These are phyloP conservation scores for Xylariaceae sp. DNA, from an alignment of 2,329 filamentous ascomycete genomes.

Conservation along the genomic window DNA sequence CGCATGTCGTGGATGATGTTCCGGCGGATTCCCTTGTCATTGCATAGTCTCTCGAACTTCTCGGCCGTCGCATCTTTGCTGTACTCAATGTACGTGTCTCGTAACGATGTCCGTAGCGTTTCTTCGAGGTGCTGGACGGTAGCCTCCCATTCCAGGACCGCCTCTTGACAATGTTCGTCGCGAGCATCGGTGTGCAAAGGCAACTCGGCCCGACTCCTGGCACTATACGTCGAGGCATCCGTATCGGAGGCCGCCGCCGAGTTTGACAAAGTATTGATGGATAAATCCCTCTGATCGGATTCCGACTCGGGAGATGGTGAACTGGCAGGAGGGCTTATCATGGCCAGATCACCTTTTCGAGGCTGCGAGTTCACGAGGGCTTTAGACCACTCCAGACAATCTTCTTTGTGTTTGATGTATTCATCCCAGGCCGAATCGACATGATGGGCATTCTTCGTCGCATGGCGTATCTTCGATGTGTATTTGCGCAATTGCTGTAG, in stretches of 20 bases:
- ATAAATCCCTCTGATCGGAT: not conserved
- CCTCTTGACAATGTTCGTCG: conserved; percentile 32
- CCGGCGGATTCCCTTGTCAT: conserved; percentile 38
- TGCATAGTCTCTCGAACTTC: conserved; percentile 40
- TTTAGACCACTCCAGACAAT: conserved; percentile 37
- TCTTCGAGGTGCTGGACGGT: conserved; percentile 39
- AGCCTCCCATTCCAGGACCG: conserved; percentile 41
- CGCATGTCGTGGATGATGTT: conserved; percentile 42
- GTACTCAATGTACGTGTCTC: conserved; percentile 42
- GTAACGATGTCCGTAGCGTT: conserved; percentile 37
- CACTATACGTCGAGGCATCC: conserved; percentile 20
- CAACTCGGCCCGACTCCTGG: conserved; percentile 4
- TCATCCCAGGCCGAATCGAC: conserved; percentile 42
- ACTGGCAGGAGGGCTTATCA: conserved; percentile 13
- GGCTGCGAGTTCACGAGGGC: conserved; percentile 30
- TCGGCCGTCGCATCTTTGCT: conserved; percentile 39
- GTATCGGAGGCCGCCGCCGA: conserved; percentile 8
- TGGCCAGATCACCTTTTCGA: conserved; percentile 2
- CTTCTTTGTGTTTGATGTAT: conserved; percentile 39
- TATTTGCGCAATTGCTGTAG: conserved; percentile 15
- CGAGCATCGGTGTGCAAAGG: not conserved
- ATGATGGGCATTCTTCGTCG: conserved; percentile 11
- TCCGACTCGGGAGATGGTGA: conserved; percentile 1
- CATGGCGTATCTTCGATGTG: conserved; percentile 11
- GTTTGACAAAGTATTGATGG: conserved; percentile 4